Evolutionary conservation across 495 filamentous ascomycete species (phyloP).

Genomic region (Hyphodiscus hymeniophilus): DNA sequence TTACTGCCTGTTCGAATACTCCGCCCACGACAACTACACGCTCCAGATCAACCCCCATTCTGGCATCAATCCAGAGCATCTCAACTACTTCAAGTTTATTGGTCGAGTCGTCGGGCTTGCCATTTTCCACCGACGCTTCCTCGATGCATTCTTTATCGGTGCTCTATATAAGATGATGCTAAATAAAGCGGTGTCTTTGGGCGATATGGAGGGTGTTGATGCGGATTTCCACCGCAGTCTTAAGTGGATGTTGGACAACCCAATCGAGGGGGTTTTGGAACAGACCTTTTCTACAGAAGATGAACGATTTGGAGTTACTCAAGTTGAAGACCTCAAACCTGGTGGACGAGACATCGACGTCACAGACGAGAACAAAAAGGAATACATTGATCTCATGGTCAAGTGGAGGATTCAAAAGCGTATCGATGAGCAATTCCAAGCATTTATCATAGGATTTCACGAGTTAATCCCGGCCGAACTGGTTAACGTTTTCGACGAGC

Average conservation of each 20-base stretch:
- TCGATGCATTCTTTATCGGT: constrained; percentile 99
- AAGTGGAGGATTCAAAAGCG: constrained; percentile 99
- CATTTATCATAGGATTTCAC: constrained; percentile 95
- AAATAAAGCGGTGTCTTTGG: constrained; percentile 80
- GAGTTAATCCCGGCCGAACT: constrained; percentile 94
- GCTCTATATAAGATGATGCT: constrained; percentile 99
- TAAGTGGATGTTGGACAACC: constrained; percentile 96
- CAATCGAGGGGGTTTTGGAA: constrained; percentile 84
- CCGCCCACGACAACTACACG: constrained; percentile 99
- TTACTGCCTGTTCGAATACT: constrained; percentile 99
- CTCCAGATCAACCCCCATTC: constrained; percentile 99
- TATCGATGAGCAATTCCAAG: constrained; percentile 95
- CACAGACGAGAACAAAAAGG: constrained; percentile 92
- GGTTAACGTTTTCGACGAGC: constrained; percentile 97
- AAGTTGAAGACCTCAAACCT: constrained; percentile 87
- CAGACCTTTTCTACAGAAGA: constrained; percentile 94
- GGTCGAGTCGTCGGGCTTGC: constrained; percentile 94
- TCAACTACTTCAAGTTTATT: constrained; percentile 99
- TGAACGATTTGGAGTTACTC: constrained; percentile 90
- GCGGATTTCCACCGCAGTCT: constrained; percentile 93
- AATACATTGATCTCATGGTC: constrained; percentile 92
- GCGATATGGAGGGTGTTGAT: constrained; percentile 99
- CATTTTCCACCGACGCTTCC: constrained; percentile 96
- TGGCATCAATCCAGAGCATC: constrained; percentile 97
- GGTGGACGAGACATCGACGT: constrained; percentile 87